A percentile compares a stretch with the other conserved stretches of the same genome.
Conservation (phyloP, 805 yeast genomes). For the Myxozyma nipponensis region DNA sequence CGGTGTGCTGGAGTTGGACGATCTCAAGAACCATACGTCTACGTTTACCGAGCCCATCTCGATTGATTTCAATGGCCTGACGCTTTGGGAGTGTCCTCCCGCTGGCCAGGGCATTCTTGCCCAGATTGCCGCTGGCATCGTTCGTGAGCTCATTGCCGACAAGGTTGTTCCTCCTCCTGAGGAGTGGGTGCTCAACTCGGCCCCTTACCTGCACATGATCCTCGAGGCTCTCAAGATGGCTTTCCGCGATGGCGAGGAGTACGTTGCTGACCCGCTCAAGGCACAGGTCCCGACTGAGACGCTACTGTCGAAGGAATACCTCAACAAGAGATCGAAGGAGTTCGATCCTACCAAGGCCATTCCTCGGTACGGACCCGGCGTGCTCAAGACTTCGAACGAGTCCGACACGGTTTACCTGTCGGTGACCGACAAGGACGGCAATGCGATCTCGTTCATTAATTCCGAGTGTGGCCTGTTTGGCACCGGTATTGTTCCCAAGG, state of each 20-base stretch:
- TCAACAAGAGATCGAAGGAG: slow-evolving; percentile 47
- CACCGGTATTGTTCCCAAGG: slow-evolving; percentile 58
- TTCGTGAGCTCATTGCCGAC: slow-evolving; percentile 50
- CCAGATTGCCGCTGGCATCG: slow-evolving; percentile 61
- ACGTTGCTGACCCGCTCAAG: slow-evolving; percentile 56
- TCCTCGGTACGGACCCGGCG: slow-evolving; percentile 44
- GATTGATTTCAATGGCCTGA: slow-evolving; percentile 49
- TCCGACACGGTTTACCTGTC: slow-evolving; percentile 73
- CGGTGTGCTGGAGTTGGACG: slow-evolving; percentile 55
- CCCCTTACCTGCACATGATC: slow-evolving; percentile 64
- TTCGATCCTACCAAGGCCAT: slow-evolving; percentile 45
- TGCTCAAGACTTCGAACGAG: slow-evolving; percentile 51
- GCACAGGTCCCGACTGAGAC: slow-evolving; percentile 40
- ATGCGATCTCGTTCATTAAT: slow-evolving; percentile 77
- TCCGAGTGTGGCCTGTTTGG: slow-evolving; percentile 71
- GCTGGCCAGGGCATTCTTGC: slow-evolving; percentile 81
- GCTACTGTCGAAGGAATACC: slow-evolving; percentile 49
- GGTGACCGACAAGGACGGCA: slow-evolving; percentile 63
- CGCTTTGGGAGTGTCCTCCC: slow-evolving; percentile 80
- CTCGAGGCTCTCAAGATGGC: slow-evolving; percentile 68
- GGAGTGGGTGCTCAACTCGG: slow-evolving; percentile 54
- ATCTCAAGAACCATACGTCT: slow-evolving; percentile 55
- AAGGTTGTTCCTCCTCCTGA: slow-evolving; percentile 45
- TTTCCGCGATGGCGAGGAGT: slow-evolving; percentile 71
- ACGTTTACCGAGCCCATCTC: slow-evolving; percentile 63